These are phyloP conservation scores for Apiospora aurea DNA, from an alignment of 2,329 filamentous ascomycete genomes.

Conservation along the genomic window DNA sequence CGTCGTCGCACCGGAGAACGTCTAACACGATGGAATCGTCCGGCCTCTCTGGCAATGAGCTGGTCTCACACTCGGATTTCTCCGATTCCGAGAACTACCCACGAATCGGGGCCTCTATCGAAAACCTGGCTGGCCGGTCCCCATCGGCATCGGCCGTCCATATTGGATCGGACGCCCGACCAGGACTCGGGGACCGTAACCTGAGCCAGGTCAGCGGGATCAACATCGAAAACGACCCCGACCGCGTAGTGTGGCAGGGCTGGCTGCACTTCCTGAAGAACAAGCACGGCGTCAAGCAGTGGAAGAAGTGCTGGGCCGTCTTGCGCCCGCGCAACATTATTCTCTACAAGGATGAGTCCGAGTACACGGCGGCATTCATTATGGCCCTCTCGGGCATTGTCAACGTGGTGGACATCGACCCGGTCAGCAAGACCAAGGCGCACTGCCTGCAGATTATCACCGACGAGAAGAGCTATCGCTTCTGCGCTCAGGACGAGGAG, in stretches of 20 bases:
- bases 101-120: constrained; percentile 58
- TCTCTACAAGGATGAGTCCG: constrained; percentile 90
- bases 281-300: constrained; percentile 84
- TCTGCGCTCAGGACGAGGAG: constrained; percentile 83
- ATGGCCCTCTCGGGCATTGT: constrained; percentile 81
- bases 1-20: constrained; percentile 52
- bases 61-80: constrained; percentile 86
- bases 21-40: constrained; percentile 72
- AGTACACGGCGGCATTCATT: constrained; percentile 87
- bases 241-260: constrained; percentile 93
- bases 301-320: constrained; percentile 95
- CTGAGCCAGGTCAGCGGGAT: constrained; percentile 68
- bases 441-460: constrained; percentile 93
- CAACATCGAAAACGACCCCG: constrained; percentile 70
- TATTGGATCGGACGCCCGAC: constrained; percentile 39
- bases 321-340: constrained; percentile 84
- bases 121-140: constrained; percentile 54
- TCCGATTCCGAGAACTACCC: constrained; percentile 70
- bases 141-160: constrained; percentile 42
- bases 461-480: constrained; percentile 84
- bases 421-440: constrained; percentile 81
- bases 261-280: constrained; percentile 86
- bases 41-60: constrained; percentile 67
- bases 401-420: constrained; percentile 91
- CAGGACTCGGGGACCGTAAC: constrained; percentile 56